These are phyloP conservation scores for Botrytis pseudocinerea DNA, from an alignment of 2,329 filamentous ascomycete genomes.

Conservation along the genomic window DNA sequence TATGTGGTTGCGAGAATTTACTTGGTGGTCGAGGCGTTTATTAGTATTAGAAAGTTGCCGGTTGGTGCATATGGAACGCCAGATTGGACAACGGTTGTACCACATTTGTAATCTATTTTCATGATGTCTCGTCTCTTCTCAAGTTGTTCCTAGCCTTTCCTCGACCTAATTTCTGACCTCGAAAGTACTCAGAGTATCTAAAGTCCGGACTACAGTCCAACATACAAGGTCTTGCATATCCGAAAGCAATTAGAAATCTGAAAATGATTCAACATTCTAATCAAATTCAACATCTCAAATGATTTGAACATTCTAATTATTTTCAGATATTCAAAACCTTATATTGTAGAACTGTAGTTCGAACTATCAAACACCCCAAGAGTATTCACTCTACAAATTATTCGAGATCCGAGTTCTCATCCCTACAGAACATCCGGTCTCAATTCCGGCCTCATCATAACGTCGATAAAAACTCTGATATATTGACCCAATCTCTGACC, in stretches of 20 bases:
- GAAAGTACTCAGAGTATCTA: no score
- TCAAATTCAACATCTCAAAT: no score
- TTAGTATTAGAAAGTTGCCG: constrained; percentile 14
- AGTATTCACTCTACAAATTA: background rate
- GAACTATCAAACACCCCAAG: background rate
- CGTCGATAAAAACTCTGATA: background rate
- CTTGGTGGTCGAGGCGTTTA: constrained; percentile 15
- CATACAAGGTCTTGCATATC: no score
- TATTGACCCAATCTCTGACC: background rate
- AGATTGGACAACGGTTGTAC: constrained; percentile 8
- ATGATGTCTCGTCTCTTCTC: no score
- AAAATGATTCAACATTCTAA: no score
- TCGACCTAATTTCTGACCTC: no score
- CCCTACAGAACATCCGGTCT: background rate
- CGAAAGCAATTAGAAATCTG: no score
- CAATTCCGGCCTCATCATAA: background rate
- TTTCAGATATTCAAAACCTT: no score
- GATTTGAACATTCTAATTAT: no score
- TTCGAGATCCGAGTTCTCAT: background rate
- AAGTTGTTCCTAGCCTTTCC: no score
- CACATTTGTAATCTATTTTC: background rate
- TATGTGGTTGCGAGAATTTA: constrained; percentile 15
- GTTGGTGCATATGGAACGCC: constrained; percentile 1
- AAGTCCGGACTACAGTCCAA: no score
- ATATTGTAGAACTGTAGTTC: no score